phyloP scores from a whole-genome alignment of 2,329 filamentous ascomycete genomes.

The Akanthomyces uredinophilus region DNA sequence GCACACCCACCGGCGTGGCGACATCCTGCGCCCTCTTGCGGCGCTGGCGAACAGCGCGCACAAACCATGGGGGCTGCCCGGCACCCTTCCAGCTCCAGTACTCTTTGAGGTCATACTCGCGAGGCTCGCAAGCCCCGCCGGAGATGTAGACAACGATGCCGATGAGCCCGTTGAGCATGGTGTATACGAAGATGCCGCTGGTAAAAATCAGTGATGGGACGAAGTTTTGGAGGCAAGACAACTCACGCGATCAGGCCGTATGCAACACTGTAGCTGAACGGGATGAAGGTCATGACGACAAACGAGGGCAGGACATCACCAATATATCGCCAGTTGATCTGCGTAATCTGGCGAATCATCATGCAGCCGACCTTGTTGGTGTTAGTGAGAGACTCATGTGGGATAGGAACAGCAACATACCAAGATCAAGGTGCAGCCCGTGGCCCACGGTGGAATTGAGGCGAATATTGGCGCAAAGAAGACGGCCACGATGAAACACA shows the following conservation, averaged over 20 bases:
- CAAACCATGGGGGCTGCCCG: conserved; percentile 44
- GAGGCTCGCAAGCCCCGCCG: conserved; percentile 39
- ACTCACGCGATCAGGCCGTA: conserved; percentile 69
- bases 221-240: neutral
- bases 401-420: conserved; percentile 32
- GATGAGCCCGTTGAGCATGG: conserved; percentile 44
- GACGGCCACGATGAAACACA: conserved; percentile 66
- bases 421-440: conserved; percentile 66
- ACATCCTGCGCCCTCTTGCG: conserved; percentile 1
- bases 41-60: conserved; percentile 31
- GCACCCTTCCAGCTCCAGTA: conserved; percentile 51
- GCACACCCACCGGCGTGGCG: neutral
- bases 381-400: neutral
- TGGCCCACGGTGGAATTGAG: conserved; percentile 73
- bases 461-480: conserved; percentile 76
- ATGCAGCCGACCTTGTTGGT: conserved; percentile 59
- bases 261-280: conserved; percentile 73
- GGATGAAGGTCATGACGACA: conserved; percentile 69
- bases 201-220: conserved; percentile 14
- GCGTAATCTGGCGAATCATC: conserved; percentile 70
- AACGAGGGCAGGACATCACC: conserved; percentile 73
- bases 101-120: conserved; percentile 50
- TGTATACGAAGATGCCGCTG: conserved; percentile 51
- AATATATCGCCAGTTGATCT: conserved; percentile 73
- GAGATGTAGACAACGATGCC: conserved; percentile 41